phyloP scores from a whole-genome alignment of 2,329 filamentous ascomycete species.

The Paecilomyces niveus region DNA sequence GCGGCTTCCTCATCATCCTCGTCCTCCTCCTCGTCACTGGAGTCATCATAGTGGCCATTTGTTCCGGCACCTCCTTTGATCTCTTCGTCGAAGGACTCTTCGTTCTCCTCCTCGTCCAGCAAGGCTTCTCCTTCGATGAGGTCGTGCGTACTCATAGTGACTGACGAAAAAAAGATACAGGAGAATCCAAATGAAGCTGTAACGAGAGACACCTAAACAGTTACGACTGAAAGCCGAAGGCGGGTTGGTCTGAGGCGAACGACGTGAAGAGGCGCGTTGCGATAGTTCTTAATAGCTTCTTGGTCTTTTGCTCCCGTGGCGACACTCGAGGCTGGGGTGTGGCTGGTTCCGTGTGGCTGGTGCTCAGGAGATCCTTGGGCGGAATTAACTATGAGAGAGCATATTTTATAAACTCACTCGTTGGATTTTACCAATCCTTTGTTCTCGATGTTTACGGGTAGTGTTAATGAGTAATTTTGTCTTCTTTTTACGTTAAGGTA shows the following conservation, averaged over 20 bases:
- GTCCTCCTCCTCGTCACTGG: constrained; percentile 85
- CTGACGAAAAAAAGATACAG: background rate
- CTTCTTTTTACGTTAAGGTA: no score
- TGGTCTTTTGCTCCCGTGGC: constrained; percentile 3
- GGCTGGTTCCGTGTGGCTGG: background rate
- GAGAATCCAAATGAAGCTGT: background rate
- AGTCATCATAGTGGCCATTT: constrained; percentile 61
- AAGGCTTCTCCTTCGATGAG: constrained; percentile 81
- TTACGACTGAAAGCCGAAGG: background rate
- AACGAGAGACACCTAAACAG: background rate
- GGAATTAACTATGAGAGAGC: no score
- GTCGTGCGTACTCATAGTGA: constrained; percentile 52
- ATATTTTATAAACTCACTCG: no score
- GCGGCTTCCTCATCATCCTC: constrained; percentile 86
- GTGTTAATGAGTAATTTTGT: no score
- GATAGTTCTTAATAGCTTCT: background rate
- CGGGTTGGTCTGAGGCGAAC: background rate
- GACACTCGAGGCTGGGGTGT: background rate
- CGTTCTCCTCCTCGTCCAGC: constrained; percentile 76
- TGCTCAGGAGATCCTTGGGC: background rate
- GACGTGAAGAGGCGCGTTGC: background rate
- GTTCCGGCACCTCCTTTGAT: constrained; percentile 32
- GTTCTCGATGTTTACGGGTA: no score
- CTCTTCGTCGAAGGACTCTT: constrained; percentile 73
- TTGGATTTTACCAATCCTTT: no score